Base-by-base conservation (phyloP, 108 stramenopile genomes). In the Nitzschia palea region DNA sequence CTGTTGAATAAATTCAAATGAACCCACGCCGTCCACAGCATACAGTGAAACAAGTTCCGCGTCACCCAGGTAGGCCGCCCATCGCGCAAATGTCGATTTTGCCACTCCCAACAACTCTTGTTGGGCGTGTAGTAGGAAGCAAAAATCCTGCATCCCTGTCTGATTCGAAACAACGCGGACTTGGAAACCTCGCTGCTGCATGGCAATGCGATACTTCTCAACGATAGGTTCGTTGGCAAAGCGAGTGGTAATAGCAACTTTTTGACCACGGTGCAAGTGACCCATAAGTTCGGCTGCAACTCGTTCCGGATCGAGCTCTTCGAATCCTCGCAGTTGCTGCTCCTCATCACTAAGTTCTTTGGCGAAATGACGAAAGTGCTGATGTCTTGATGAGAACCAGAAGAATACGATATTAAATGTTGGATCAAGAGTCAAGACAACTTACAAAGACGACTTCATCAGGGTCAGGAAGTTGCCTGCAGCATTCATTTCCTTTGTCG, bases 1-100 rank as follows among this genome's bases (percentile, higher is more conserved):
- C 29, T 62, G 66, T 69, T 59, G 3, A 1, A 56, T 32, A 20
- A 56, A 56, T 34, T 1, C 60, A 3, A 32, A 36, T 53, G 44
- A 32, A 17, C 37, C 43, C 10, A 71, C 66, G 52, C 50, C 74
- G 30, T 70, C 52, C n/a, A 86, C 22, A 0, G 48, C 18, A 55
- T 82, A 82, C 44, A 70, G 32, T 32, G 55, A 55, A 14, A 71
- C 71, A 17, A 42, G 59, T 35, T 45, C 32, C 10, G 80, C 69
- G 35, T 80, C 63, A 23, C 85, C 85, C 35, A 86, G 44, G n/a
- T 66, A 40, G 10, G 70, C 85, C 10, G 85, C 81, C 79, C 79
- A 83, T 26, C 12, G 9, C 3, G 62, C 52, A 54, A 54, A 83
- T 1, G 81, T 80, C 9, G 85, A 86, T 12, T n/a, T 58, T 4